Conservation (phyloP, 2,329 filamentous ascomycete genomes). For the Venturia oleaginea region DNA sequence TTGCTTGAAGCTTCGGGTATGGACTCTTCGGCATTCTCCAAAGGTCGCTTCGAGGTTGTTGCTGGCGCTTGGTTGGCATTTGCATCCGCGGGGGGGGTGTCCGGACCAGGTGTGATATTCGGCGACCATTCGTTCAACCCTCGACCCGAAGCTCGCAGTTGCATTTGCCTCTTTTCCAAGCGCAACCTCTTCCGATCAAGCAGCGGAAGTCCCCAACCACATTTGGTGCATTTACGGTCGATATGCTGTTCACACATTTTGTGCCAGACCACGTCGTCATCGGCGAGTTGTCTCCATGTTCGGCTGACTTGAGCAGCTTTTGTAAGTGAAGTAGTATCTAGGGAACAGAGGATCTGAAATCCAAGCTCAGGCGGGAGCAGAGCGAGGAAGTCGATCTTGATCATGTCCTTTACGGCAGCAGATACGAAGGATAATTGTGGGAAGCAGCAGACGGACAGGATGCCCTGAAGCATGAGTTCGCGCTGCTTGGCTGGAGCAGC, state of each 20-base stretch:
- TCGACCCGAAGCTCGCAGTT: conserved; percentile 47
- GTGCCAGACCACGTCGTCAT: conserved; percentile 96
- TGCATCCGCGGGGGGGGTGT: conserved; percentile 18
- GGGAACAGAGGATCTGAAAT: conserved; percentile 84
- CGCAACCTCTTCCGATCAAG: conserved; percentile 80
- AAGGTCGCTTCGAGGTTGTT: background rate
- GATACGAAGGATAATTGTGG: conserved; percentile 92
- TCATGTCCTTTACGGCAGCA: conserved; percentile 81
- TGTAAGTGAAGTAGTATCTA: conserved; percentile 90
- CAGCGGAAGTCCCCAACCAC: conserved; percentile 86
- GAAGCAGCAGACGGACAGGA: conserved; percentile 94
- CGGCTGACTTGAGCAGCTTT: conserved; percentile 91
- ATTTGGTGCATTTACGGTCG: conserved; percentile 86
- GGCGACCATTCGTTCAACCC: conserved; percentile 47
- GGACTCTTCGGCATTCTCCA: conserved; percentile 20
- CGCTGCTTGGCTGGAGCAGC: conserved; percentile 89
- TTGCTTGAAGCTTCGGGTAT: conserved; percentile 32
- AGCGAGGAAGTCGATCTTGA: conserved; percentile 93
- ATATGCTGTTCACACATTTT: conserved; percentile 98
- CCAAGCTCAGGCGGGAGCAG: conserved; percentile 84
- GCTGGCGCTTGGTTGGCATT: background rate
- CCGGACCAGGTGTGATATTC: conserved; percentile 39
- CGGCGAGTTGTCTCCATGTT: conserved; percentile 80
- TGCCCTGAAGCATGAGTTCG: conserved; percentile 92
- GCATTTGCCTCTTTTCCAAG: conserved; percentile 60